phyloP scores from a whole-genome alignment of 2,329 filamentous ascomycete species.

The Balansia obtecta region DNA sequence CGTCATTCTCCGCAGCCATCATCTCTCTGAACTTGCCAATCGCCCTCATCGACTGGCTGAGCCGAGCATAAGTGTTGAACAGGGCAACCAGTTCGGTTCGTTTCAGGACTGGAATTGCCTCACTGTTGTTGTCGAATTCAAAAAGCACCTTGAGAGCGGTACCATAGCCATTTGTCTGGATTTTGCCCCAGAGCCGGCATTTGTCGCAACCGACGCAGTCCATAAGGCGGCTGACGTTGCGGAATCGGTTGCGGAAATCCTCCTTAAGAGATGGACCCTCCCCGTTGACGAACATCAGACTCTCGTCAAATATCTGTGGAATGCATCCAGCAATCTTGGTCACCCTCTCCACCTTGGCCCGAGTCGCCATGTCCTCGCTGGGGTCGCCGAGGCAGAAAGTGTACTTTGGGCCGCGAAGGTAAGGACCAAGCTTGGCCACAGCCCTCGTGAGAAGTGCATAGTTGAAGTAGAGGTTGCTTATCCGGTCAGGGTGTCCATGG shows the following conservation, averaged over 20 bases:
- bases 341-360: conserved; percentile 67
- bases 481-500: conserved; percentile 73
- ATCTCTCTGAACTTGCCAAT: conserved; percentile 58
- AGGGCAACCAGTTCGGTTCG: conserved; percentile 88
- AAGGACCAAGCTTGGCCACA: conserved; percentile 76
- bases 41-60: conserved; percentile 68
- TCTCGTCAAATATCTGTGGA: conserved; percentile 86
- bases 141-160: conserved; percentile 93
- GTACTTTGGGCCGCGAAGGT: conserved; percentile 56
- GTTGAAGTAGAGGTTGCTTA: conserved; percentile 98
- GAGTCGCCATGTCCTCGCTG: conserved; percentile 65
- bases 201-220: conserved; percentile 98
- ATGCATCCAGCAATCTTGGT: conserved; percentile 56
- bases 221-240: conserved; percentile 94
- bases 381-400: conserved; percentile 86
- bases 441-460: conserved; percentile 91
- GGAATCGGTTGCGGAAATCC: conserved; percentile 93
- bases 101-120: conserved; percentile 58
- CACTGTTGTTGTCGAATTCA: conserved; percentile 64
- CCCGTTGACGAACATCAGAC: conserved; percentile 79
- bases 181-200: conserved; percentile 93
- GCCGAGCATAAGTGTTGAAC: conserved; percentile 83
- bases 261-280: conserved; percentile 74
- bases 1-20: conserved; percentile 31
- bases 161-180: conserved; percentile 90